Evolutionary conservation across 2,329 filamentous ascomycete genomes (phyloP).

Genomic region (Monosporascus ibericus): DNA sequence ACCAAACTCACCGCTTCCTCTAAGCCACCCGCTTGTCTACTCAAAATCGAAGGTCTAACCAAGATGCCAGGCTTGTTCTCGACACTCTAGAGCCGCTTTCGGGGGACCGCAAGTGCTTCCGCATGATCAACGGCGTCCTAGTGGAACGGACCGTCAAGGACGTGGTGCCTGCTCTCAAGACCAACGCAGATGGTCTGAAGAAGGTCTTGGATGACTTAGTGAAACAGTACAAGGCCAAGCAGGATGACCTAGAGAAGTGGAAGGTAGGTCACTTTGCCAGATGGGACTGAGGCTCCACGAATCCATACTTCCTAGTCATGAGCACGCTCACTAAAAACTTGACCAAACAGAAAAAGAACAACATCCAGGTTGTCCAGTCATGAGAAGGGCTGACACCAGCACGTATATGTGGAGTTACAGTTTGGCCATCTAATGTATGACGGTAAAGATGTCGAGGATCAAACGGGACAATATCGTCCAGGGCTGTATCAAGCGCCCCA

Average conservation of each 20-base stretch:
- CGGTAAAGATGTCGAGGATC: slow-evolving; percentile 1
- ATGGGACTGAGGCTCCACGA: slow-evolving; percentile 6
- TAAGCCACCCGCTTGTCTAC: slow-evolving; percentile 25
- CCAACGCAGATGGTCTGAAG: slow-evolving; percentile 87
- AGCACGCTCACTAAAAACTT: slow-evolving; percentile 12
- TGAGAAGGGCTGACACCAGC: slow-evolving; percentile 29
- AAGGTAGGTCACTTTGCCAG: slow-evolving; percentile 57
- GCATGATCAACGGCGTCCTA: slow-evolving; percentile 95
- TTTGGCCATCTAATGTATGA: slow-evolving; percentile 1
- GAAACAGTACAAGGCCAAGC: slow-evolving; percentile 93
- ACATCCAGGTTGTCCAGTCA: slow-evolving; percentile 79
- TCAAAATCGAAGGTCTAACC: slow-evolving; percentile 16
- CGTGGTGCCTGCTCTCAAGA: slow-evolving; percentile 83
- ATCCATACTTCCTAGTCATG: slow-evolving; percentile 5
- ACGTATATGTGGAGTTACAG: slow-evolving; percentile 5
- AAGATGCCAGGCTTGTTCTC: slow-evolving; percentile 68
- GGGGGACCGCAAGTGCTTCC: slow-evolving; percentile 90
- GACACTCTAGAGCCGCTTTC: slow-evolving; percentile 83
- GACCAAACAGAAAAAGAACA: slow-evolving; percentile 71
- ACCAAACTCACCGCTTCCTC: slow-evolving; percentile 22
- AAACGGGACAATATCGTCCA: background rate
- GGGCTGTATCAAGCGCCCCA: slow-evolving; percentile 4
- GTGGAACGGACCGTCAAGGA: slow-evolving; percentile 92
- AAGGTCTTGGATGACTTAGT: slow-evolving; percentile 91
- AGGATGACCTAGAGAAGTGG: slow-evolving; percentile 95